These are phyloP conservation scores for Uronychia binucleata DNA, from an alignment of 73 alveolate genomes.

Conservation along the genomic window DNA sequence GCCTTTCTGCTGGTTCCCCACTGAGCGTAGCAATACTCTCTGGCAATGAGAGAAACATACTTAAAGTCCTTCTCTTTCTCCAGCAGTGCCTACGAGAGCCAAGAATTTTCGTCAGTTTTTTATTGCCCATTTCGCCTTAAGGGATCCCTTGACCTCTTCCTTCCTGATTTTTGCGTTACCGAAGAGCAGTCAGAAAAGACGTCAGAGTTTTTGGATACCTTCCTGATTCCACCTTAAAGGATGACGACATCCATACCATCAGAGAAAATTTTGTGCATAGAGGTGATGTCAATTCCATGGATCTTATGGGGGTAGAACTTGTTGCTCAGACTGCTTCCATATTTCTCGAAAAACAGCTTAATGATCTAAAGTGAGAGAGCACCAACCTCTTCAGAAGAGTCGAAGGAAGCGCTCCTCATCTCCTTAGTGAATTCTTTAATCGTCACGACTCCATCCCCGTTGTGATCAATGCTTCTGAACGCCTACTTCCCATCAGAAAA, in stretches of 20 bases:
- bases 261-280: not conserved
- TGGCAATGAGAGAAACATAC: not conserved
- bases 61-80: not conserved
- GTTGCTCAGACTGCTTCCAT: not conserved
- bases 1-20: constrained; percentile 65
- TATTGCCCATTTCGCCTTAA: not conserved
- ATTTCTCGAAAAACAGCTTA: not conserved
- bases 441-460: not conserved
- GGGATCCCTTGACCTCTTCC: not conserved
- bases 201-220: not conserved
- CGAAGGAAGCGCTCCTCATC: not conserved
- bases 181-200: not conserved
- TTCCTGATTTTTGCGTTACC: not conserved
- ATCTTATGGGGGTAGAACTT: not conserved
- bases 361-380: not conserved
- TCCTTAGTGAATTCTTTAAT: not conserved
- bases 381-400: too few relatives aligned
- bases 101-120: too few relatives aligned
- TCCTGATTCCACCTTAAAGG: not conserved
- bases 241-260: not conserved
- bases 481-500: not conserved
- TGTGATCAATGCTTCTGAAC: not conserved
- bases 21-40: not conserved
- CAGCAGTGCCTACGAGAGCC: too few relatives aligned
- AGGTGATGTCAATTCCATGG: not conserved